phyloP scores from a whole-genome alignment of 2,329 filamentous ascomycete species.

The Cercospora berteroae region DNA sequence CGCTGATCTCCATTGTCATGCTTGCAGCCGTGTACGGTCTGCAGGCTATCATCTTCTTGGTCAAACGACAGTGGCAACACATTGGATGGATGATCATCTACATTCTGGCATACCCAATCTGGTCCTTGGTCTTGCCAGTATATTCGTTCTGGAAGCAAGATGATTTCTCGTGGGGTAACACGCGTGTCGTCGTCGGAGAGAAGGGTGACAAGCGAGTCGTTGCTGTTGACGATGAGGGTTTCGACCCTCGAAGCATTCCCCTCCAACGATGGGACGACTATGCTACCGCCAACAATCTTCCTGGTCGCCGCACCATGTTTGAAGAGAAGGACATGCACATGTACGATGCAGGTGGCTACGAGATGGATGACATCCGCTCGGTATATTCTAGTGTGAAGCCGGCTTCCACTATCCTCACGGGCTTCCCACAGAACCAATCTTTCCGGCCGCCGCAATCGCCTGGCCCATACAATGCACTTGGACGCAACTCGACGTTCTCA shows the following conservation, averaged over 20 bases:
- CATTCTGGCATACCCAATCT: slow-evolving; percentile 90
- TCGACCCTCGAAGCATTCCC: slow-evolving; percentile 88
- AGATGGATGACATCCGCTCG: slow-evolving; percentile 98
- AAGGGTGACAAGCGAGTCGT: slow-evolving; percentile 88
- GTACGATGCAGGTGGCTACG: slow-evolving; percentile 59
- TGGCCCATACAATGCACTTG: slow-evolving; percentile 63
- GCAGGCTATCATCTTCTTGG: slow-evolving; percentile 91
- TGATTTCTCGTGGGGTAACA: slow-evolving; percentile 98
- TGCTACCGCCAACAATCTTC: slow-evolving; percentile 78
- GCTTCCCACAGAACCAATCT: slow-evolving; percentile 60
- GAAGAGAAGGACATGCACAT: slow-evolving; percentile 32
- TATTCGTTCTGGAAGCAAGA: slow-evolving; percentile 99
- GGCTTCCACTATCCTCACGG: slow-evolving; percentile 80
- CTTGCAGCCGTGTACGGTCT: slow-evolving; percentile 90
- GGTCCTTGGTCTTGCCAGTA: slow-evolving; percentile 83
- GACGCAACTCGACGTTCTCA: slow-evolving; percentile 71
- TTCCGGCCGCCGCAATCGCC: slow-evolving; percentile 73
- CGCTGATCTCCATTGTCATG: slow-evolving; percentile 83
- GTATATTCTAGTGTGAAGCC: slow-evolving; percentile 90
- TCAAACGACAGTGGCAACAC: slow-evolving; percentile 97
- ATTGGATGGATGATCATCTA: slow-evolving; percentile 99
- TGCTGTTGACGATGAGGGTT: slow-evolving; percentile 76
- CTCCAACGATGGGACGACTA: slow-evolving; percentile 98
- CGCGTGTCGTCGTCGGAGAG: slow-evolving; percentile 92
- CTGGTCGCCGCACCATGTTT: slow-evolving; percentile 72